Conservation (phyloP, 352 stramenopile genomes). For the Phytophthora pini region DNA sequence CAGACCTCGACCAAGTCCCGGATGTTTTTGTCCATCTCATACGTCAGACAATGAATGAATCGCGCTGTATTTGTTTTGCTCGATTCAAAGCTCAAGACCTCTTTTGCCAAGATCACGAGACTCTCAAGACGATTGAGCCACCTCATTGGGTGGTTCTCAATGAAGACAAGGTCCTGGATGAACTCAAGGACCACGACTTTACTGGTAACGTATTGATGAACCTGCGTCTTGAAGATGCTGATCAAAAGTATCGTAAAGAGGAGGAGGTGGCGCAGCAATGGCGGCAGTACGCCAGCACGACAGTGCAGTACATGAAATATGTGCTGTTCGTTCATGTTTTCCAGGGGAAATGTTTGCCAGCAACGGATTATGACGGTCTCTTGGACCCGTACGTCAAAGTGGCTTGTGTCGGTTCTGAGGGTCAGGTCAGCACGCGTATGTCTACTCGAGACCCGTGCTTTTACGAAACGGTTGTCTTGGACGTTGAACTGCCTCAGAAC, state of each 20-base stretch:
- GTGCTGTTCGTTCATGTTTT: constrained; percentile 86
- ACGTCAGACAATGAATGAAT: constrained; percentile 59
- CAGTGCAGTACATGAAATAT: constrained; percentile 78
- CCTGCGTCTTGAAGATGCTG: constrained; percentile 57
- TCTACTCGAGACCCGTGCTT: constrained; percentile 83
- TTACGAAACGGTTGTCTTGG: constrained; percentile 84
- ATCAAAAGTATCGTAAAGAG: constrained; percentile 22
- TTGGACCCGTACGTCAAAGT: constrained; percentile 88
- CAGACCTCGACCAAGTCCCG: constrained; percentile 74
- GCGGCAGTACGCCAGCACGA: constrained; percentile 61
- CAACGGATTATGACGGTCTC: constrained; percentile 76
- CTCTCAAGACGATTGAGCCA: constrained; percentile 41
- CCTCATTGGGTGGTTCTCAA: constrained; percentile 77
- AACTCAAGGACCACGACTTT: constrained; percentile 85
- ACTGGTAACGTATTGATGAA: constrained; percentile 86
- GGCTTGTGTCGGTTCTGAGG: constrained; percentile 76
- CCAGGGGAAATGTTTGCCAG: constrained; percentile 73
- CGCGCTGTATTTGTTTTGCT: constrained; percentile 79
- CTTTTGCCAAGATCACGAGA: constrained; percentile 50
- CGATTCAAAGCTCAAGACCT: constrained; percentile 79
- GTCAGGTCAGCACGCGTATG: constrained; percentile 63
- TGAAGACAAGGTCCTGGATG: constrained; percentile 83
- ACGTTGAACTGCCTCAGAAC: constrained; percentile 79
- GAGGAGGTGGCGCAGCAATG: constrained; percentile 57
- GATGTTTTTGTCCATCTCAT: constrained; percentile 86